phyloP scores from a whole-genome alignment of 2,329 filamentous ascomycete species.

The Pseudocercospora musae region DNA sequence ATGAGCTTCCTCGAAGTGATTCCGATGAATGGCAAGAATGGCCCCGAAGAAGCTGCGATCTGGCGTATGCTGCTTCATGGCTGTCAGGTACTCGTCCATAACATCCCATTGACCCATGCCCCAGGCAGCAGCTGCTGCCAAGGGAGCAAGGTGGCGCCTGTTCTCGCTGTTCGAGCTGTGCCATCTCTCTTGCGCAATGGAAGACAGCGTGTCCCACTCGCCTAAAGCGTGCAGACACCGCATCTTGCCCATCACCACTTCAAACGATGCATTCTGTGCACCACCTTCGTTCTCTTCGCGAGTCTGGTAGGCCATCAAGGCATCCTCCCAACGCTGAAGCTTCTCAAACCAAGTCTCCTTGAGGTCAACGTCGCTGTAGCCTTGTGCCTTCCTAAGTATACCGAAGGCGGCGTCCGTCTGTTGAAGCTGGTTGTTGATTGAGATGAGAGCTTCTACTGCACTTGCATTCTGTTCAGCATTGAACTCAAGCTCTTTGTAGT shows the following conservation, averaged over 20 bases:
- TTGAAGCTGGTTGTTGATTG: constrained; percentile 98
- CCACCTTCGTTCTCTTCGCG: constrained; percentile 67
- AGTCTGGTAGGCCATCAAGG: constrained; percentile 84
- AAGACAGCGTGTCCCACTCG: constrained; percentile 92
- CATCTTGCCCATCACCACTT: constrained; percentile 99
- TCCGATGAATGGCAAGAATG: constrained; percentile 89
- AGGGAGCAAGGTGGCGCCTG: constrained; percentile 82
- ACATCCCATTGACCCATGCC: constrained; percentile 94
- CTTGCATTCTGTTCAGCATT: constrained; percentile 94
- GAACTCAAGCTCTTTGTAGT: constrained; percentile 99
- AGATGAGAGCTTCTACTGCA: constrained; percentile 94
- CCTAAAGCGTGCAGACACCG: constrained; percentile 93
- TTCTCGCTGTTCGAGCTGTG: constrained; percentile 82
- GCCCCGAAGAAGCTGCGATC: constrained; percentile 97
- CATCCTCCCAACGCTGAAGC: constrained; percentile 96
- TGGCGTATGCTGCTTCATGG: constrained; percentile 90
- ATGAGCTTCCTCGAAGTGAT: constrained; percentile 90
- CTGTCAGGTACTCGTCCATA: constrained; percentile 95
- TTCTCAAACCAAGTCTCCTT: constrained; percentile 99
- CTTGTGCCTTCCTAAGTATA: constrained; percentile 91
- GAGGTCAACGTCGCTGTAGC: constrained; percentile 92
- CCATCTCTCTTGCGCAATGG: constrained; percentile 90
- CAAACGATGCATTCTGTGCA: constrained; percentile 60
- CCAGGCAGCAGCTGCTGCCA: constrained; percentile 95
- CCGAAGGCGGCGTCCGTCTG: constrained; percentile 98